Evolutionary conservation across 1,139 yeast genomes (phyloP), one percentile per base, ranked within the genome.

Genomic region (Magnusiomyces magnusii): DNA sequence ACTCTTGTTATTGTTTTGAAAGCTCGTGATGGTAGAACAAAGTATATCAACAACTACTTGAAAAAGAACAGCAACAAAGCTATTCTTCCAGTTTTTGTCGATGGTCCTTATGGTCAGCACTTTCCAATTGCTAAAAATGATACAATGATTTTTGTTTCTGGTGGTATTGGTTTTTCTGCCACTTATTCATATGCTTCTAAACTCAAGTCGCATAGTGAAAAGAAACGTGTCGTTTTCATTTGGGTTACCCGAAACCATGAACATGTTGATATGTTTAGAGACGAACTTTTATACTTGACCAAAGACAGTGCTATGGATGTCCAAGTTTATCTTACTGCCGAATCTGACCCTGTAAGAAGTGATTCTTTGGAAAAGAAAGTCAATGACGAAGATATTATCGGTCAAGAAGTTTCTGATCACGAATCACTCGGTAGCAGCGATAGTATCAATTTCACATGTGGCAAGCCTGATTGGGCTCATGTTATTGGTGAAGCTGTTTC

Each of bases 121-220:
- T 65, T 80, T 61, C 77, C 86, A 70, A 58, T 81, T 58, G 75
- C 75, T 58, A 77, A 78, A 58, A 84, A 78, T 66, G 81, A 82
- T 58, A 78, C 78, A 52, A 69, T 76, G 15, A 68, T 83, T n/a
- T 74, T 84, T 56, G 63, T 84, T 56, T 80, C 83, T 1, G 85
- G 87, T 63, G 89, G 90, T 59, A 84, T 83, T 63, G 92, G 92
- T 67, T 75, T 86, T 58, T 84, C 92, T 1, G 82, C 84, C 2
- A 62, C 63, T n/a, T 64, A 70, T 69, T 59, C 70, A 9, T 62
- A 66, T 52, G 68, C 67, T 17, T 58, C 62, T 10, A 60, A 59
- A 27, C 50, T 58, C 10, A 21, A 51, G 2, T 13, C 51, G 1
- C 54, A 42, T 2, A 2, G 54, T 5, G 54, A 58, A 50, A 57